Base-by-base conservation (phyloP, 2,329 filamentous ascomycete species). In the Calonectria montana region DNA sequence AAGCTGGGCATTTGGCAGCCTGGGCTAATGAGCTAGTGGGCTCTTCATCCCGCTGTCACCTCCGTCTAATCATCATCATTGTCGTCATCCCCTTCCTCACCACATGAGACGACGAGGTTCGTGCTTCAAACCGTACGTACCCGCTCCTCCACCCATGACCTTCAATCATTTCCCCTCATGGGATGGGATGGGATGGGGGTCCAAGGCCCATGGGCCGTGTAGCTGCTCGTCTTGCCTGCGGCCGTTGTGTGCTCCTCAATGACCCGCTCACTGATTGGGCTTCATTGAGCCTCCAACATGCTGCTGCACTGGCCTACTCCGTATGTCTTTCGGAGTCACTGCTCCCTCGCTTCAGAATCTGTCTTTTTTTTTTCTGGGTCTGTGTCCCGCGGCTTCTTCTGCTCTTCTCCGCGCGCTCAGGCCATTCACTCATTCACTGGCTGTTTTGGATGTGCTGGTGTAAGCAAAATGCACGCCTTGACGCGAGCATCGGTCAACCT, bases 21-120 rank as follows among this genome's bases (percentile, higher is more conserved):
- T 59, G 53, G 53, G 53, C 53, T 59, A 59, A 59, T 59, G 53
- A 59, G 53, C 53, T 59, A 59, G 53, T 59, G 53, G 53, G 53
- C 31, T 59, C 31, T 37, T 39, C 53, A 39, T 59, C 53, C 53
- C 53, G 53, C 53, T 59, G 53, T 59, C 53, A 35, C 48, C 35
- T 21, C 48, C 63, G 63, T 65, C 63, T 41, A 37, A 64, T 64
- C 61, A 47, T 64, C 61, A 29, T 64, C 29, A 66, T 66, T 48
- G 39, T 43, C 64, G 39, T 57, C 62, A 43, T 66, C 35, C 64
- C 64, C 50, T 66, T 55, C 41, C 64, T 66, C 64, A 66, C 64
- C 48, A 66, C 48, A 66, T 66, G 48, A 53, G 47, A 66, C 37
- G 37, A 43, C 53, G 64, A 57, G 37, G 48, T 66, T 59, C 31